A percentile compares a stretch with the other conserved stretches of the same genome.
Evolutionary conservation across 2,329 filamentous ascomycete genomes (phyloP).

Genomic region (Tolypocladium guangdongense): DNA sequence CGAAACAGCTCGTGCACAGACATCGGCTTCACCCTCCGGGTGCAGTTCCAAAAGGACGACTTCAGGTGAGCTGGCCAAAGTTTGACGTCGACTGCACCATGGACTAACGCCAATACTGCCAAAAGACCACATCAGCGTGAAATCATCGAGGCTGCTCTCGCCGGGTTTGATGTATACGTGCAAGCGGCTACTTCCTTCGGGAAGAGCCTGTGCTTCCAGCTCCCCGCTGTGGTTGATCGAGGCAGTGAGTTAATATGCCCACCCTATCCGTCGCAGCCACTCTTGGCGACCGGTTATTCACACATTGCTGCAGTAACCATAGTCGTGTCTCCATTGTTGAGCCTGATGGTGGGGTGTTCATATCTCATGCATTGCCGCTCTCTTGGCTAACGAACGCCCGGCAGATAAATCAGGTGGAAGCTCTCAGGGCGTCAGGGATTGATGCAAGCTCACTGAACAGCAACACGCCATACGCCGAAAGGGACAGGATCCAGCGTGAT

Average conservation of each 20-base stretch:
- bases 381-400: not conserved
- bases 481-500: conserved; percentile 62
- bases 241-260: conserved; percentile 52
- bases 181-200: conserved; percentile 88
- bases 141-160: conserved; percentile 71
- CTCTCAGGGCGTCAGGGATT: conserved; percentile 63
- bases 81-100: not conserved
- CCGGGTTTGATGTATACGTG: conserved; percentile 82
- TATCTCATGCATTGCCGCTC: conserved; percentile 1
- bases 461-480: conserved; percentile 56
- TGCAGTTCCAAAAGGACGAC: conserved; percentile 61
- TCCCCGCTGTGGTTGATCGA: conserved; percentile 77
- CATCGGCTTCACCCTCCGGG: conserved; percentile 62
- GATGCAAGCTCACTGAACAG: conserved; percentile 81
- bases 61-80: conserved; percentile 46
- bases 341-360: conserved; percentile 60
- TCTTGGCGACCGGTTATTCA: conserved; percentile 2
- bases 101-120: not conserved
- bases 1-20: conserved; percentile 45
- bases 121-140: conserved; percentile 72
- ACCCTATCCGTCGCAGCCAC: no score
- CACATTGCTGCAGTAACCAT: conserved; percentile 57
- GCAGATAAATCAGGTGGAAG: conserved; percentile 84
- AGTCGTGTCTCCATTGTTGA: conserved; percentile 79
- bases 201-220: conserved; percentile 86